phyloP scores from a whole-genome alignment of 768 basidiomycete genomes.

The Rhodosporidiobolus odoratus region DNA sequence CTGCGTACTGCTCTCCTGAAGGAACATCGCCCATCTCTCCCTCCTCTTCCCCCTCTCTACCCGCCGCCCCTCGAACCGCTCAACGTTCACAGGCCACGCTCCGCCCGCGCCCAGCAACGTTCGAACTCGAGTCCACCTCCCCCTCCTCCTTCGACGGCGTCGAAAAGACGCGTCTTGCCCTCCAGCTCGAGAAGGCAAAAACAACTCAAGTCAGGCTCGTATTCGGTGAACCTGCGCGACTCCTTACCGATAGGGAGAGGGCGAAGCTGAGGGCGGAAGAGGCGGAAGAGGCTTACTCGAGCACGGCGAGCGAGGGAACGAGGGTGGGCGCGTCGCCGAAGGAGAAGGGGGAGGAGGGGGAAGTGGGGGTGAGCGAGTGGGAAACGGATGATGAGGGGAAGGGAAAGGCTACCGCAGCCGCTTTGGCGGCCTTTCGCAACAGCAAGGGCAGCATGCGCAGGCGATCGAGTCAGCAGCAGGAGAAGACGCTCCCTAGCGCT shows the following conservation, averaged over 20 bases:
- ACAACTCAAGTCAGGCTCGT: not conserved
- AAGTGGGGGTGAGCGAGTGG: not conserved
- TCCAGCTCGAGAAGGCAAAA: constrained; percentile 6
- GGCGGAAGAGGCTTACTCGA: not conserved
- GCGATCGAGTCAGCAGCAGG: no score
- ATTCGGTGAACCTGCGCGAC: constrained; percentile 1
- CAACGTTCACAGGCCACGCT: no score
- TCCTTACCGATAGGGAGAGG: not conserved
- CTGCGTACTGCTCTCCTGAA: no score
- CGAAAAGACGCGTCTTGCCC: constrained; percentile 1
- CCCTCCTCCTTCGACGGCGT: not conserved
- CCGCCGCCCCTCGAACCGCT: no score
- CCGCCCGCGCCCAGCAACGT: no score
- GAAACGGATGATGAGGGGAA: not conserved
- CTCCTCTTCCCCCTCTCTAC: no score
- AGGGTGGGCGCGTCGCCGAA: not conserved
- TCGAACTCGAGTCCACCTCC: constrained; percentile 11
- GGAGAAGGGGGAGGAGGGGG: no score
- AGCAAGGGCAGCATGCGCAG: not conserved
- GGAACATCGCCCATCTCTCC: no score
- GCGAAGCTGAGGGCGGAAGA: not conserved
- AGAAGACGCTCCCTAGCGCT: no score
- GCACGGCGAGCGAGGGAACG: not conserved
- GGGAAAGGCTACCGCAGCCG: not conserved
- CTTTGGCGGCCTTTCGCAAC: not conserved